A percentile compares a stretch with the other conserved stretches of the same genome.
phyloP scores from a whole-genome alignment of 1,139 yeast genomes.

The Geotrichum citri-aurantii region DNA sequence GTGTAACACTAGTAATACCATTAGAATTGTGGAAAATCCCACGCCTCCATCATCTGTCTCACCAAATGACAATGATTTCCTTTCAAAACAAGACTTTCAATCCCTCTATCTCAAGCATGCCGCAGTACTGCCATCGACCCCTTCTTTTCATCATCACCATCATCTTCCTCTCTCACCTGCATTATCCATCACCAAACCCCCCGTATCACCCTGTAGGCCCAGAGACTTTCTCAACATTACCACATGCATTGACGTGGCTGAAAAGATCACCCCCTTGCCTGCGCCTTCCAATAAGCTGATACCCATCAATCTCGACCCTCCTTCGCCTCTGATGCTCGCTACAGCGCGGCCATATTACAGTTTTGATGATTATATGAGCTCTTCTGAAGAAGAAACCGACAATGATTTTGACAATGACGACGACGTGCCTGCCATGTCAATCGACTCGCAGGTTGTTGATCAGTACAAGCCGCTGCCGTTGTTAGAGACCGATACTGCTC shows the following conservation, averaged over 20 bases:
- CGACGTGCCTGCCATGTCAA: background rate
- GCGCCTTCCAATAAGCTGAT: conserved; percentile 20
- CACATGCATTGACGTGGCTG: background rate
- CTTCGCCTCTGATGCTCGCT: conserved; percentile 23
- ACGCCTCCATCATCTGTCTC: background rate
- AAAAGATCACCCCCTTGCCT: background rate
- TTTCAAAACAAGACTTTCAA: background rate
- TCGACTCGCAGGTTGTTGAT: conserved; percentile 24
- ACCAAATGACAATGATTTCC: background rate
- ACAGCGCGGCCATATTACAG: background rate
- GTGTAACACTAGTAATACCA: background rate
- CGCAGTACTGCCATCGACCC: background rate
- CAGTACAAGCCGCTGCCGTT: conserved; percentile 27
- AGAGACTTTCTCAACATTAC: background rate
- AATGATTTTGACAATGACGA: conserved; percentile 2
- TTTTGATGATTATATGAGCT: background rate
- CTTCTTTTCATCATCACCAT: background rate
- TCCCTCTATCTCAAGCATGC: background rate
- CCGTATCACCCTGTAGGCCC: background rate
- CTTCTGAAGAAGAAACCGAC: background rate
- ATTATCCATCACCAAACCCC: background rate
- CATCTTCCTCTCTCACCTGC: background rate
- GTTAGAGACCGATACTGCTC: conserved; percentile 27
- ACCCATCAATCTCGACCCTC: conserved; percentile 25
- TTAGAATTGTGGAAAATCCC: background rate